Conservation (phyloP, 1,284 basidiomycete genomes). For the Sanghuangporus sanghuang region DNA sequence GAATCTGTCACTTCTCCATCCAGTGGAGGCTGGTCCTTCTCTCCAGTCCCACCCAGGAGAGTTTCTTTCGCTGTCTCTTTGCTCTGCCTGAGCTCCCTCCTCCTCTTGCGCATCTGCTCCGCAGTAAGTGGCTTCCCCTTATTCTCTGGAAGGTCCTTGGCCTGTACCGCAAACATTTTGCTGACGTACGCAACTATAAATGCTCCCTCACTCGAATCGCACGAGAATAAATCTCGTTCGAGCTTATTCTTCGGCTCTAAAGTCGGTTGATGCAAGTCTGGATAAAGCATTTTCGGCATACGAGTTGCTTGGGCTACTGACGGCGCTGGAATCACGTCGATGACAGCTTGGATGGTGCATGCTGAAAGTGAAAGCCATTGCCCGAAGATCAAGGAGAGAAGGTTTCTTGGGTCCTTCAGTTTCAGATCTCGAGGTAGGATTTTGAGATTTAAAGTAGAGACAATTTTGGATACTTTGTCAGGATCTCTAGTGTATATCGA, state of each 20-base stretch:
- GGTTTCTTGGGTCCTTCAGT: conserved; percentile 83
- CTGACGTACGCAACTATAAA: conserved; percentile 86
- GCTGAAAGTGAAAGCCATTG: conserved; percentile 97
- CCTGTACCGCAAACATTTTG: conserved; percentile 95
- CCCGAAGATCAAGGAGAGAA: conserved; percentile 85
- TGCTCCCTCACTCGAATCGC: conserved; percentile 55
- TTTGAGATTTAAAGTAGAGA: conserved; percentile 78
- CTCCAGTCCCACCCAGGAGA: conserved; percentile 20
- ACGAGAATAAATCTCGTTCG: conserved; percentile 78
- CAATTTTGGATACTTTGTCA: conserved; percentile 88
- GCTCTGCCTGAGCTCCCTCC: conserved; percentile 58
- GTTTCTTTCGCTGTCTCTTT: conserved; percentile 30
- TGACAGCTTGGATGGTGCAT: conserved; percentile 87
- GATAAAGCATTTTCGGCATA: conserved; percentile 92
- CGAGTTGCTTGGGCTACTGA: conserved; percentile 76
- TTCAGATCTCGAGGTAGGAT: conserved; percentile 87
- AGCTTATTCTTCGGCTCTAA: conserved; percentile 69
- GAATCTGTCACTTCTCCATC: conserved; percentile 19
- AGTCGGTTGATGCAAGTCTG: conserved; percentile 58
- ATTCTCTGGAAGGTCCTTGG: conserved; percentile 80
- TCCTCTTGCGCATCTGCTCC: conserved; percentile 80
- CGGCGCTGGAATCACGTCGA: conserved; percentile 91
- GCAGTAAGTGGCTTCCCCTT: conserved; percentile 76
- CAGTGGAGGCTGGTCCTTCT: conserved; percentile 20
- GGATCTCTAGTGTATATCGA: conserved; percentile 53